phyloP scores from a whole-genome alignment of 129 eudicot species.

The Centella asiatica region DNA sequence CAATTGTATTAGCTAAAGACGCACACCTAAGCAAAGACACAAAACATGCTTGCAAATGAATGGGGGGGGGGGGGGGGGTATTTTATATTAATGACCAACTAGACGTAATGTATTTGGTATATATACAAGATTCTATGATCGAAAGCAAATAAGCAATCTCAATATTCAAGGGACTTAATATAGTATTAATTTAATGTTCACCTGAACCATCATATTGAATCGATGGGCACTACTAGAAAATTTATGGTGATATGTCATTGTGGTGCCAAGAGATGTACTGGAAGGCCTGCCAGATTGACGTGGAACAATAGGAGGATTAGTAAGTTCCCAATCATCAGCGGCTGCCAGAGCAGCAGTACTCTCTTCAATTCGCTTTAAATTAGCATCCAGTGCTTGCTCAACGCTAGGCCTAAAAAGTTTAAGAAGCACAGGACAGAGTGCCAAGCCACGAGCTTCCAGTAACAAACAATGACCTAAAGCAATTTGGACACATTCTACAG shows the following conservation, averaged over 20 bases:
- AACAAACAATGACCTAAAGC: constrained; percentile 96
- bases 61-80: too few species aligned
- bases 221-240: constrained; percentile 97
- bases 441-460: constrained; percentile 82
- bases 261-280: constrained; percentile 35
- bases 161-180: not conserved
- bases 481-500: constrained; percentile 98
- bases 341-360: constrained; percentile 98
- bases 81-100: not conserved
- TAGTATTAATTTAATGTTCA: constrained; percentile 12
- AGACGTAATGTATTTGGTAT: not conserved
- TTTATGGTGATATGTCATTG: constrained; percentile 48
- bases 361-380: constrained; percentile 87
- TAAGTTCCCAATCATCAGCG: constrained; percentile 96
- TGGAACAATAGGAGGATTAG: constrained; percentile 45
- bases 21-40: too few species aligned
- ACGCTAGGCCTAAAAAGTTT: constrained; percentile 95
- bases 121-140: not conserved
- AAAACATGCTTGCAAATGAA: too few species aligned
- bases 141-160: not conserved
- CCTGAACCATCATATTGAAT: constrained; percentile 96
- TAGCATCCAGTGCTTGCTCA: constrained; percentile 97
- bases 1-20: too few species aligned
- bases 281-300: constrained; percentile 75
- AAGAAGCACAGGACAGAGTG: constrained; percentile 89